Percentiles rank a stretch among this genome's conserved stretches.
Conservation (phyloP, 2,329 filamentous ascomycete genomes). For the Aspergillus terreus region DNA sequence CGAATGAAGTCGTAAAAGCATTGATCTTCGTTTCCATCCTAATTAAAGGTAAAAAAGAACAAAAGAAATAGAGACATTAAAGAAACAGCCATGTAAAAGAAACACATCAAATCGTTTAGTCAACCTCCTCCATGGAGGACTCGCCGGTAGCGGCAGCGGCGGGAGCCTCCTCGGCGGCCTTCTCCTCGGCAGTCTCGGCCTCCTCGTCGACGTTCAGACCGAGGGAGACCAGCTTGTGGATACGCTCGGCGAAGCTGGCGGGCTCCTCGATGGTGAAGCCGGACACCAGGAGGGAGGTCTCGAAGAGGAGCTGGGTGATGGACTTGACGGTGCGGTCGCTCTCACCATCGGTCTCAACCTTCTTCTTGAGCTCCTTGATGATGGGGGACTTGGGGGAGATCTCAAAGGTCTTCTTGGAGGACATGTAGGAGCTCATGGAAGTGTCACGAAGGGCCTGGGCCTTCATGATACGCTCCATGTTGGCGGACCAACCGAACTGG, state of each 20-base stretch:
- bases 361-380: slow-evolving; percentile 98
- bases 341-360: slow-evolving; percentile 96
- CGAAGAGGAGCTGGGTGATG: slow-evolving; percentile 96
- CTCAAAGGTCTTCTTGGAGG: slow-evolving; percentile 99
- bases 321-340: slow-evolving; percentile 99
- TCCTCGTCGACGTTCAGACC: slow-evolving; percentile 97
- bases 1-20: slow-evolving; percentile 1
- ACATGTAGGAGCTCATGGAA: slow-evolving; percentile 99
- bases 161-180: slow-evolving; percentile 54
- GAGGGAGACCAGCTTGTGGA: slow-evolving; percentile 98
- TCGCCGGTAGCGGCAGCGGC: slow-evolving; percentile 67
- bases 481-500: slow-evolving; percentile 99
- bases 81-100: slow-evolving; percentile 4
- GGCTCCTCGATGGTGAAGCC: slow-evolving; percentile 99
- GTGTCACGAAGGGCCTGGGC: slow-evolving; percentile 99
- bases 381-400: slow-evolving; percentile 98
- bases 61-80: slow-evolving; percentile 8
- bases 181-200: slow-evolving; percentile 64
- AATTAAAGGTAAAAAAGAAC: slow-evolving; percentile 2
- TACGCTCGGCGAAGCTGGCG: slow-evolving; percentile 94
- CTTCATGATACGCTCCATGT: slow-evolving; percentile 99
- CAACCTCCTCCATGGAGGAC: slow-evolving; percentile 99
- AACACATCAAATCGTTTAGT: slow-evolving; percentile 57
- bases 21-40: slow-evolving; percentile 14
- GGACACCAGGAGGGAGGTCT: slow-evolving; percentile 97